Evolutionary conservation across 352 stramenopile genomes (phyloP).

Genomic region (Globisporangium spinosum): DNA sequence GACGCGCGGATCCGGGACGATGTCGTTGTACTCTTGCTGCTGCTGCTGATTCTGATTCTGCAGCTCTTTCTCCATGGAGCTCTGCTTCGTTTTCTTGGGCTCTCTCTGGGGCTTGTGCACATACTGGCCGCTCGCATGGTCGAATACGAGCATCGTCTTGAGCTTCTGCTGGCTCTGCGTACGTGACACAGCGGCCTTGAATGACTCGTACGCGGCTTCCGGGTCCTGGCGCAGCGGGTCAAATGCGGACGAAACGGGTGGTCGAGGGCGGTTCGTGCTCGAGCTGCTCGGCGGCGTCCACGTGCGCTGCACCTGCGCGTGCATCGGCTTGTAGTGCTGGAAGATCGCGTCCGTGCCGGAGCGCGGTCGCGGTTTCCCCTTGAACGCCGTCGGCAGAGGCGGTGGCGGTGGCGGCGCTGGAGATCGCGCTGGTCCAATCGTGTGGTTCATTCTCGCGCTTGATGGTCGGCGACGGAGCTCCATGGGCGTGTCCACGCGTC

Average conservation of each 20-base stretch:
- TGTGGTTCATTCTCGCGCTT: neutral
- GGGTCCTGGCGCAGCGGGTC: slow-evolving; percentile 14
- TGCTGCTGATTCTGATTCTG: slow-evolving; percentile 5
- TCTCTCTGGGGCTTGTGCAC: slow-evolving; percentile 16
- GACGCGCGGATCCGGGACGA: slow-evolving; percentile 6
- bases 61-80: neutral
- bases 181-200: slow-evolving; percentile 16
- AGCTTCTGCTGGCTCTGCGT: slow-evolving; percentile 24
- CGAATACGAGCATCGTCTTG: slow-evolving; percentile 27
- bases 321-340: slow-evolving; percentile 6
- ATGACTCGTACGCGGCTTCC: slow-evolving; percentile 13
- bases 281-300: slow-evolving; percentile 8
- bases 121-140: slow-evolving; percentile 27
- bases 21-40: neutral
- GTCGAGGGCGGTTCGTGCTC: neutral
- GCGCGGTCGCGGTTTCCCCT: slow-evolving; percentile 1
- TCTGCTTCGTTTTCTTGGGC: slow-evolving; percentile 13
- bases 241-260: slow-evolving; percentile 5
- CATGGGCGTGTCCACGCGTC: slow-evolving; percentile 7
- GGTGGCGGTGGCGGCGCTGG: neutral
- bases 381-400: neutral
- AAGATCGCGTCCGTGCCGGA: slow-evolving; percentile 14
- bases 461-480: slow-evolving; percentile 5
- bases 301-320: slow-evolving; percentile 2
- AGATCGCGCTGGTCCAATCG: neutral